Conservation (phyloP, 805 yeast genomes). For the Schwanniomyces occidentalis region DNA sequence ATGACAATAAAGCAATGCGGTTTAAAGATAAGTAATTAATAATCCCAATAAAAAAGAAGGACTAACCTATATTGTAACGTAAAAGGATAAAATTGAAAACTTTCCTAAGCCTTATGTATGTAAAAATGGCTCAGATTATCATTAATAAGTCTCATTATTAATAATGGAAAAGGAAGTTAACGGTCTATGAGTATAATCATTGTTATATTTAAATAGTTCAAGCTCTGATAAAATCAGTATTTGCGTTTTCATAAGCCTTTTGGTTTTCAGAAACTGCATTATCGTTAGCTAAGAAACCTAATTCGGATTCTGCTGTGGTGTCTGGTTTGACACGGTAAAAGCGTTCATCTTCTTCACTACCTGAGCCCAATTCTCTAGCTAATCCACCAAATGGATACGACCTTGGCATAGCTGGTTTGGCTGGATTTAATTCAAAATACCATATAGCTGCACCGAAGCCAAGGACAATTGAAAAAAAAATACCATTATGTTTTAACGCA, state of each 20-base stretch:
- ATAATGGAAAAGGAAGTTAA: no score
- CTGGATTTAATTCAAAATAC: slow-evolving; percentile 55
- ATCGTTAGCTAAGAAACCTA: slow-evolving; percentile 37
- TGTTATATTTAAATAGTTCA: slow-evolving; percentile 11
- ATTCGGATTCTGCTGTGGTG: slow-evolving; percentile 34
- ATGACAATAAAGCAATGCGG: no score
- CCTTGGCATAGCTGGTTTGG: slow-evolving; percentile 74
- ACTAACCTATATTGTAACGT: no score
- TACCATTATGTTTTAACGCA: slow-evolving; percentile 59
- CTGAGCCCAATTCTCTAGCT: slow-evolving; percentile 72
- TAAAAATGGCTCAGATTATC: no score
- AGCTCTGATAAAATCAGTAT: slow-evolving; percentile 38
- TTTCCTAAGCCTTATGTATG: no score
- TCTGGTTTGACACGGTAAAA: slow-evolving; percentile 45
- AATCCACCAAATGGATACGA: slow-evolving; percentile 75
- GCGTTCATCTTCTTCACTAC: slow-evolving; percentile 43
- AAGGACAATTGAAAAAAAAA: slow-evolving; percentile 43
- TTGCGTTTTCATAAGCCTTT: slow-evolving; percentile 33
- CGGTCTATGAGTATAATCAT: background rate
- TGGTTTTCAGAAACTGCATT: slow-evolving; percentile 25
- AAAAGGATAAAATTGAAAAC: no score
- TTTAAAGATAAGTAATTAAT: no score
- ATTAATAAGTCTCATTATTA: no score
- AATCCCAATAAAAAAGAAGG: no score
- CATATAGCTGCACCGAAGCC: slow-evolving; percentile 46